Percentiles rank a stretch among this genome's conserved stretches.
phyloP scores from a whole-genome alignment of 495 filamentous ascomycete genomes.

The Hyaloscypha hepaticicola region DNA sequence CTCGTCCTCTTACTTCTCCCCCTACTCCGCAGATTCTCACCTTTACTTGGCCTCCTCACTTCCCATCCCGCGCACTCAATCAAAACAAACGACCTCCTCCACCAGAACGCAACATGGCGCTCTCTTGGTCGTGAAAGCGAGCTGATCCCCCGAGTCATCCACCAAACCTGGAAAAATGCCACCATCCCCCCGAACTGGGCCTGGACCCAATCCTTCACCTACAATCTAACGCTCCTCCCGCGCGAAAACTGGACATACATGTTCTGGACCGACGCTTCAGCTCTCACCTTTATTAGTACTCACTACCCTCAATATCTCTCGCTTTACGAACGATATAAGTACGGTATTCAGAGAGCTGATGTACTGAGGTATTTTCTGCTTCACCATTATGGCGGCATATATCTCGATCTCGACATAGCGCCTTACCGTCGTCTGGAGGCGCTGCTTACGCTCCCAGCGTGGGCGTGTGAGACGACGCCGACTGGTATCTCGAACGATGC shows the following conservation, averaged over 20 bases:
- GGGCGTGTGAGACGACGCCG: background rate
- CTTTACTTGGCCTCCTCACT: background rate
- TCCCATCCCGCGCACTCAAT: background rate
- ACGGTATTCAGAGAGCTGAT: constrained; percentile 79
- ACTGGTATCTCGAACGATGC: background rate
- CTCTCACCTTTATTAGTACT: background rate
- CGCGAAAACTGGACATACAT: background rate
- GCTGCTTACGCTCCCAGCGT: background rate
- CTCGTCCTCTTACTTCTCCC: background rate
- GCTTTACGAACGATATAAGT: constrained; percentile 72
- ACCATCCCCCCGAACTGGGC: background rate
- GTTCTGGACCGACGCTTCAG: background rate
- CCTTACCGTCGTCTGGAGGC: background rate
- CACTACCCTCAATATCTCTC: constrained; percentile 76
- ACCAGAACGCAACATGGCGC: background rate
- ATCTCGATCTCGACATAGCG: constrained; percentile 75
- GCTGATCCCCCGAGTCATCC: background rate
- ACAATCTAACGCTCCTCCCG: background rate
- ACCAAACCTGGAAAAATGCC: background rate
- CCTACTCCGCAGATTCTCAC: background rate
- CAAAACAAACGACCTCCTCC: no score
- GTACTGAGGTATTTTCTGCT: constrained; percentile 81
- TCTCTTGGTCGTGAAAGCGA: no score
- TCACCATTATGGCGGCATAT: constrained; percentile 75
- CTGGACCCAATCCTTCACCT: background rate